These are phyloP conservation scores for Phytophthora agathidicida DNA, from an alignment of 352 stramenopile species.

Conservation along the genomic window DNA sequence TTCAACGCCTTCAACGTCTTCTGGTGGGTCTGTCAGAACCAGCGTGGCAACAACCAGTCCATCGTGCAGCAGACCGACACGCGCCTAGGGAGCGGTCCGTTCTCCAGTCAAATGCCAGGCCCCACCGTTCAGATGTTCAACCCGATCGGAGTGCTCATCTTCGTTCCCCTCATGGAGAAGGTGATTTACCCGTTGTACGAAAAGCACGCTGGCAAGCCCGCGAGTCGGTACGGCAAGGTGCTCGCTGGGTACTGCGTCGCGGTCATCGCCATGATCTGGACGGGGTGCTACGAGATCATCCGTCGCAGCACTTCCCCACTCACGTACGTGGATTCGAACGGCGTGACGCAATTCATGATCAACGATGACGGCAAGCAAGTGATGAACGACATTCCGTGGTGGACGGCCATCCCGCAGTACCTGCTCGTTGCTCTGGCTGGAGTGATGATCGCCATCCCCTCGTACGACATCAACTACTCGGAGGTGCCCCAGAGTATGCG, in stretches of 20 bases:
- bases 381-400: slow-evolving; percentile 31
- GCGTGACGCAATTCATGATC: slow-evolving; percentile 28
- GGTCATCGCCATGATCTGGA: slow-evolving; percentile 48
- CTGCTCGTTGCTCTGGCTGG: slow-evolving; percentile 43
- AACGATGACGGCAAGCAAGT: slow-evolving; percentile 34
- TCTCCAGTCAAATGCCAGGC: slow-evolving; percentile 51
- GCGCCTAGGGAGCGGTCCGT: slow-evolving; percentile 36
- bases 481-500: slow-evolving; percentile 44
- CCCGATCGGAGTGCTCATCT: slow-evolving; percentile 42
- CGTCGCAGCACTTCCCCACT: slow-evolving; percentile 27
- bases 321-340: slow-evolving; percentile 24
- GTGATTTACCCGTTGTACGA: slow-evolving; percentile 50
- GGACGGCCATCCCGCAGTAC: slow-evolving; percentile 51
- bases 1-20: slow-evolving; percentile 61
- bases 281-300: slow-evolving; percentile 41
- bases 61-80: slow-evolving; percentile 72
- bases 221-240: slow-evolving; percentile 48
- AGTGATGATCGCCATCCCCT: slow-evolving; percentile 45
- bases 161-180: slow-evolving; percentile 45
- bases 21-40: slow-evolving; percentile 63
- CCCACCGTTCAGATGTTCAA: slow-evolving; percentile 59
- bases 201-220: slow-evolving; percentile 41
- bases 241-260: slow-evolving; percentile 40
- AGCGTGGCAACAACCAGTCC: slow-evolving; percentile 68
- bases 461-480: slow-evolving; percentile 51